Evolutionary conservation across 2,329 filamentous ascomycete genomes (phyloP).

Genomic region (Neoarthrinium moseri): DNA sequence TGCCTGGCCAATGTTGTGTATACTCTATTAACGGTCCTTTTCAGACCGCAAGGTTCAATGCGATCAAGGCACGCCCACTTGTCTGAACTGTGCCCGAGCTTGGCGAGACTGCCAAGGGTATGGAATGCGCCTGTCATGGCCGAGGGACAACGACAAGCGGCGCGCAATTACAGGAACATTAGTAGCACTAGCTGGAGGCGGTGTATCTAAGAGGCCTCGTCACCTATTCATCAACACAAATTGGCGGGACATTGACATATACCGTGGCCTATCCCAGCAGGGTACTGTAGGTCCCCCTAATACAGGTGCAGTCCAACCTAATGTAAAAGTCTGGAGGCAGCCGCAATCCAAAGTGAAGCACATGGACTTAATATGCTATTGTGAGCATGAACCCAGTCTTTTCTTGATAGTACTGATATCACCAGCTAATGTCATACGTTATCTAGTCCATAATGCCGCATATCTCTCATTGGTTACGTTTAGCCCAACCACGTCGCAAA

Average conservation of each 20-base stretch:
- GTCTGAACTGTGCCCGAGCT: constrained; percentile 18
- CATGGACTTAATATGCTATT: constrained; percentile 15
- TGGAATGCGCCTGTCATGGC: constrained; percentile 27
- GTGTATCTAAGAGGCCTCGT: background rate
- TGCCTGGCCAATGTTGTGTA: background rate
- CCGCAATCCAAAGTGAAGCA: constrained; percentile 8
- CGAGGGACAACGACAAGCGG: constrained; percentile 19
- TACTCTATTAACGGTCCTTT: background rate
- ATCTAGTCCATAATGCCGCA: constrained; percentile 18
- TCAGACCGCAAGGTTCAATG: constrained; percentile 23
- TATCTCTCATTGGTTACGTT: constrained; percentile 20
- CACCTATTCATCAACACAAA: constrained; percentile 21
- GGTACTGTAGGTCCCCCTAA: background rate
- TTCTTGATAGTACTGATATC: background rate
- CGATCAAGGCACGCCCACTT: constrained; percentile 19
- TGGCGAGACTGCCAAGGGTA: constrained; percentile 23
- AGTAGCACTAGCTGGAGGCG: background rate
- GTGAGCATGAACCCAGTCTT: constrained; percentile 10
- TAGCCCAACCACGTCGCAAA: constrained; percentile 10
- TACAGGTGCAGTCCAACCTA: background rate
- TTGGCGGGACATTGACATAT: constrained; percentile 19
- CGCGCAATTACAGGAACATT: constrained; percentile 16
- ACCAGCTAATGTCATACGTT: background rate
- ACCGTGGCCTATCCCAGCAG: constrained; percentile 10
- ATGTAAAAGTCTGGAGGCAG: background rate